phyloP scores from a whole-genome alignment of 768 basidiomycete species.

The Trichaptum fuscoviolaceum region DNA sequence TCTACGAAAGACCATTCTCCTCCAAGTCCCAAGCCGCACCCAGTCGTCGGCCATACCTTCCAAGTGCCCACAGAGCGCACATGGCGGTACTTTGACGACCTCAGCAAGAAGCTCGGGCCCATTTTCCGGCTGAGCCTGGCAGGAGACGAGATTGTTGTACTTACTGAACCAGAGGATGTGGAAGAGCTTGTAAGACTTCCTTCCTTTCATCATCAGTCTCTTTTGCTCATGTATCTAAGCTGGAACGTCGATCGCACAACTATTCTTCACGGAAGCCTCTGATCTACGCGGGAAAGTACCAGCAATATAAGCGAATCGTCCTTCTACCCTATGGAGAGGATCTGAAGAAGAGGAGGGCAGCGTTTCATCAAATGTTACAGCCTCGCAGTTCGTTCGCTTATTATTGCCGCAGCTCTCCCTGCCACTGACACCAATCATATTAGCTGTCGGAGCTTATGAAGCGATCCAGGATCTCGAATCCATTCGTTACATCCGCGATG shows the following conservation, averaged over 20 bases:
- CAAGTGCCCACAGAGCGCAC: slow-evolving; percentile 11
- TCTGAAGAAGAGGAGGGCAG: slow-evolving; percentile 16
- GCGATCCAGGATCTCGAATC: slow-evolving; percentile 14
- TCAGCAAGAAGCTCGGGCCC: slow-evolving; percentile 11
- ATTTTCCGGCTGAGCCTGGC: slow-evolving; percentile 9
- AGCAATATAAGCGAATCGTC: slow-evolving; percentile 14
- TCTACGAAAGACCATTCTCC: neutral
- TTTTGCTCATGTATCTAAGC: neutral
- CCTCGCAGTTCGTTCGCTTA: slow-evolving; percentile 8
- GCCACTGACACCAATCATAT: neutral
- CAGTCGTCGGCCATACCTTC: slow-evolving; percentile 5
- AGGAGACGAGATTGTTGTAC: slow-evolving; percentile 11
- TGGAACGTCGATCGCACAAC: slow-evolving; percentile 11
- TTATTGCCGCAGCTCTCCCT: neutral
- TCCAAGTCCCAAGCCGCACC: slow-evolving; percentile 11
- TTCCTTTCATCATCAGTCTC: neutral
- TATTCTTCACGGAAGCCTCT: slow-evolving; percentile 11
- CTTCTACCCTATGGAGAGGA: slow-evolving; percentile 14
- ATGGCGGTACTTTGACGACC: slow-evolving; percentile 14
- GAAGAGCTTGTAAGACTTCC: slow-evolving; percentile 11
- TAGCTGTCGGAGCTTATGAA: slow-evolving; percentile 17
- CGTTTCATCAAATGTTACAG: slow-evolving; percentile 16
- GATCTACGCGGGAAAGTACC: slow-evolving; percentile 19
- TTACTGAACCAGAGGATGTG: slow-evolving; percentile 10
- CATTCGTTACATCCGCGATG: slow-evolving; percentile 12